Percentiles rank a stretch among this genome's conserved stretches.
phyloP scores from a whole-genome alignment of 169 alveolate genomes.

The Blepharisma undulans region DNA sequence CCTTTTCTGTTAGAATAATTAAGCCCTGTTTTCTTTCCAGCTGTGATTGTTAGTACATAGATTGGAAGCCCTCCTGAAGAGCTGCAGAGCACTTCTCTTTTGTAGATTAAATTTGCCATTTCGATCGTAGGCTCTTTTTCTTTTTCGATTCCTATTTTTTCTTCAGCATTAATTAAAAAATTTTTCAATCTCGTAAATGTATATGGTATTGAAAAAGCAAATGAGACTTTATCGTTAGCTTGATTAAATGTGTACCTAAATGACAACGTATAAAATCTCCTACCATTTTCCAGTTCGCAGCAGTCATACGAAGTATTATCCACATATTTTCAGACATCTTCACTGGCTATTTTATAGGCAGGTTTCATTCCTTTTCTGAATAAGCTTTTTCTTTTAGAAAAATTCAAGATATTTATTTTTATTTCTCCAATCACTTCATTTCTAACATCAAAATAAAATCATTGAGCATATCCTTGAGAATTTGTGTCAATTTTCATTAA shows the following conservation, averaged over 20 bases:
- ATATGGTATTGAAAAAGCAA: neutral
- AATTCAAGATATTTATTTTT: slow-evolving; percentile 25
- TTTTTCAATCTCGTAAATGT: neutral
- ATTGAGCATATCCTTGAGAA: slow-evolving; percentile 24
- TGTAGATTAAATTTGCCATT: neutral
- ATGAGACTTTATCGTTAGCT: neutral
- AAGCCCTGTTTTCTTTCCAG: neutral
- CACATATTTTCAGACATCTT: neutral
- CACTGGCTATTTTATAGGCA: neutral
- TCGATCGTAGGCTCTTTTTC: slow-evolving; percentile 43
- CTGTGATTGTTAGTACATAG: neutral
- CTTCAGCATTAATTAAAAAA: neutral
- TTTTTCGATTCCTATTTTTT: slow-evolving; percentile 45
- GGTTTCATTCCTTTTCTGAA: slow-evolving; percentile 30
- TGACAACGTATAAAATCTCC: neutral
- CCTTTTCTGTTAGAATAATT: neutral
- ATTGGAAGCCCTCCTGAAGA: neutral
- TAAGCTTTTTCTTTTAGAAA: neutral
- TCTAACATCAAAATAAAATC: slow-evolving; percentile 26
- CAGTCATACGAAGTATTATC: neutral
- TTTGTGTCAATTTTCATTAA: slow-evolving; percentile 25
- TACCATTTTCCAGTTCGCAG: neutral
- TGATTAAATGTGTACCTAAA: neutral
- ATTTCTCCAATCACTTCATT: neutral
- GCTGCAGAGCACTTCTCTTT: neutral